Evolutionary conservation across 228 moss, liverwort and hornwort genomes (phyloP), one percentile per base, ranked within the genome.

Genomic region (Sphagnum magellanicum): DNA sequence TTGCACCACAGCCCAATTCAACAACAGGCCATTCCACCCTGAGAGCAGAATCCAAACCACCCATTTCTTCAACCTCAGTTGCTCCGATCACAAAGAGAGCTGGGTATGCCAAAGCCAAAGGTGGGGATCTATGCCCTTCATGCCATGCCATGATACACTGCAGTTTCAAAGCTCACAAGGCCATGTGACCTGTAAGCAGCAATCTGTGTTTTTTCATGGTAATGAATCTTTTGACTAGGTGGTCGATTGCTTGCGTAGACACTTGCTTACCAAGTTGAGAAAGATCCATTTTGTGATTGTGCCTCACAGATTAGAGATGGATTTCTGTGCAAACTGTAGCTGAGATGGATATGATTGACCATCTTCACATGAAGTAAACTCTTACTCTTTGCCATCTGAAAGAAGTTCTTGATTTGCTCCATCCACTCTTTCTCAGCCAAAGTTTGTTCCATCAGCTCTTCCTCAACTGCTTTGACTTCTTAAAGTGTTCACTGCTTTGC

Each of bases 41-140:
- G 55, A 70, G 48, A 72, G 73, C 67, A 58, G 68, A 49, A 70
- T 11, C 11, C 48, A 64, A 46, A 8, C 61, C 81, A 9, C 58
- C 76, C 10, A 48, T 72, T 67, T n/a, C 78, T 62, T 79, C 85
- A 46, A 82, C 77, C 66, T 66, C 82, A 74, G 68, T 77, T 48
- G 72, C 74, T 6, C 70, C 73, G 32, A 32, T 32, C 32, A 32
- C 32, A 32, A 32, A 46, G 61, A 62, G 61, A 16, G 64, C 10
- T 49, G 2, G 3, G 64, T 10, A 64, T 64, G 4, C 8, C 64
- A 16, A 64, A 10, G 4, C 65, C 46, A 6, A 8, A 4, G 47
- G 17, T 17, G 17, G 17, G 65, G 49, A 10, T 49, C 49, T 14
- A 14, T 51, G 46, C 49, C 65, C 16, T 65, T 65, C 6, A 16